phyloP scores from a whole-genome alignment of 495 filamentous ascomycete species.

The Aspergillus indologenus region DNA sequence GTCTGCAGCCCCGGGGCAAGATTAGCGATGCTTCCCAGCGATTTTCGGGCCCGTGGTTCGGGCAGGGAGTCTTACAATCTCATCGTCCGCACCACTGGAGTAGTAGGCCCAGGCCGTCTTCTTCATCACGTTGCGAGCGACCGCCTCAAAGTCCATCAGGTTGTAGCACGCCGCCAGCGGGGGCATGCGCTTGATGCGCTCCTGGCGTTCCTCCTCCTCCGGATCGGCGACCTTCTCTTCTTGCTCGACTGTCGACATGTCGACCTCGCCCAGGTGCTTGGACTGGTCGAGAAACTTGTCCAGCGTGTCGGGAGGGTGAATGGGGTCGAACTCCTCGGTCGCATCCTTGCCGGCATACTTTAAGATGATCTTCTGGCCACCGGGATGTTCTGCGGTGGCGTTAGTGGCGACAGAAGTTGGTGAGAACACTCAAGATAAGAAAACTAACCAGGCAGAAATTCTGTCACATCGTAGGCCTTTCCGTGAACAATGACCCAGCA shows the following conservation, averaged over 20 bases:
- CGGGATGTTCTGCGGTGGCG: conserved; percentile 64
- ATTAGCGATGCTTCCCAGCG: conserved; percentile 2
- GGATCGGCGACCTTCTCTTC: conserved; percentile 69
- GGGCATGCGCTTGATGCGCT: conserved; percentile 76
- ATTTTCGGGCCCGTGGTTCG: background rate
- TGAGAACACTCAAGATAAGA: background rate
- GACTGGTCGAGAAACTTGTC: conserved; percentile 75
- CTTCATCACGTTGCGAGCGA: conserved; percentile 86
- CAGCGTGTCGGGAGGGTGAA: conserved; percentile 82
- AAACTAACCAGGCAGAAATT: conserved; percentile 67
- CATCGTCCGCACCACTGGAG: conserved; percentile 91
- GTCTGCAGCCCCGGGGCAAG: conserved; percentile 58
- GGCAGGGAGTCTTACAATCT: conserved; percentile 63
- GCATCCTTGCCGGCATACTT: conserved; percentile 84
- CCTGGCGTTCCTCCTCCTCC: conserved; percentile 71
- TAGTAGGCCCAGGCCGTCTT: conserved; percentile 96
- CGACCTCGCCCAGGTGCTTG: conserved; percentile 87
- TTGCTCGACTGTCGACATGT: conserved; percentile 78
- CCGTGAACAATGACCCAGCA: conserved; percentile 85
- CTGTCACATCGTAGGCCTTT: conserved; percentile 88
- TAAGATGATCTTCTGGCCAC: conserved; percentile 76
- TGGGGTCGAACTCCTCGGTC: conserved; percentile 86
- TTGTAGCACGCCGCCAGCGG: conserved; percentile 89
- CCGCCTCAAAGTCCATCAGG: conserved; percentile 89
- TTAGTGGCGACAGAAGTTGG: conserved; percentile 4